phyloP scores from a whole-genome alignment of 805 yeast species.

The Ogataea pini region DNA sequence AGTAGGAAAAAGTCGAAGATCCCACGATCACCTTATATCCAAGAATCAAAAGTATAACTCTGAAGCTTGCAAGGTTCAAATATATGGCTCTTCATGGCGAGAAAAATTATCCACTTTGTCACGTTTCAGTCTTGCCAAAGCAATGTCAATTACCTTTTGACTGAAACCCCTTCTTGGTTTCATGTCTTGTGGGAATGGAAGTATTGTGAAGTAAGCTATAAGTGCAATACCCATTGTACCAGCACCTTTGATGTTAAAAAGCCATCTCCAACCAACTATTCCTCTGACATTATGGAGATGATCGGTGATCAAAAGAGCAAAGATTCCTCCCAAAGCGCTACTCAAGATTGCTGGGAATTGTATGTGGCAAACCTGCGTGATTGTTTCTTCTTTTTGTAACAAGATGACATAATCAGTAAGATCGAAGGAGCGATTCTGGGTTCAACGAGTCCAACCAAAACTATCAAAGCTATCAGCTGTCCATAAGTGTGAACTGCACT shows the following conservation, averaged over 20 bases:
- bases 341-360: constrained; percentile 44
- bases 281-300: constrained; percentile 47
- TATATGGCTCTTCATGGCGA: constrained; percentile 16
- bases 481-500: constrained; percentile 34
- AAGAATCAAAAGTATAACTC: constrained; percentile 31
- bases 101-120: constrained; percentile 15
- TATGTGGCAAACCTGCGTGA: constrained; percentile 19
- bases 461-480: constrained; percentile 32
- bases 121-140: constrained; percentile 8
- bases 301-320: constrained; percentile 47
- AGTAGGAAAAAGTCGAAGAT: constrained; percentile 40
- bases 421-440: constrained; percentile 47
- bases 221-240: constrained; percentile 39
- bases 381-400: constrained; percentile 40
- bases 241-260: constrained; percentile 51
- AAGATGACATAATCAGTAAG: constrained; percentile 38
- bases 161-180: constrained; percentile 16
- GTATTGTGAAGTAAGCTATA: constrained; percentile 13
- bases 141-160: constrained; percentile 13
- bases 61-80: constrained; percentile 10
- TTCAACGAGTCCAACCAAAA: constrained; percentile 43
- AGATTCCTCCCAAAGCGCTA: constrained; percentile 35
- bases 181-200: constrained; percentile 26
- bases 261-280: constrained; percentile 51
- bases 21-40: constrained; percentile 58